These are phyloP conservation scores for Simplicillium sp. DNA, from an alignment of 2,329 filamentous ascomycete species.

Conservation along the genomic window DNA sequence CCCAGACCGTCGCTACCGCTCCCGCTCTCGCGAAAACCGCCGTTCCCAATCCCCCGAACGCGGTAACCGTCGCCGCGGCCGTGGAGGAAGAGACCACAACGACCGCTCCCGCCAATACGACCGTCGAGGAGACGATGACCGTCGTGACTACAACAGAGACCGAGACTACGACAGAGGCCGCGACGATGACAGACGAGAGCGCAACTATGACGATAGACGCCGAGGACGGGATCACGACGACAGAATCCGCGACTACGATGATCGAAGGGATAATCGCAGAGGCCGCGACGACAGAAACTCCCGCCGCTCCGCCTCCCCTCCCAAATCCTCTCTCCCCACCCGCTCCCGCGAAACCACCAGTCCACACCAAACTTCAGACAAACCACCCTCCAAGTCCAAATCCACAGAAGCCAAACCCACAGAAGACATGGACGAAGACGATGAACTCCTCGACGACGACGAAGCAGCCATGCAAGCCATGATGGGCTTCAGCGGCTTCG, in stretches of 20 bases:
- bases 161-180: constrained; percentile 13
- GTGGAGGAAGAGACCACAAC: constrained; percentile 12
- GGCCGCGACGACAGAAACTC: too few relatives aligned
- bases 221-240: constrained; percentile 20
- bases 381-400: too few relatives aligned
- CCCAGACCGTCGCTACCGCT: constrained; percentile 24
- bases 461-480: constrained; percentile 68
- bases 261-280: constrained; percentile 9
- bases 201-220: constrained; percentile 24
- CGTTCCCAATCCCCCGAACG: constrained; percentile 25
- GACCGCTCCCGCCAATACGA: constrained; percentile 30
- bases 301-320: constrained; percentile 2
- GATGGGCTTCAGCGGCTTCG: constrained; percentile 87
- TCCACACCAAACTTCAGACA: too few relatives aligned
- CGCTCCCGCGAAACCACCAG: constrained; percentile 10
- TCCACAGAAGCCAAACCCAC: too few relatives aligned
- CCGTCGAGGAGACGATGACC: constrained; percentile 21
- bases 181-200: constrained; percentile 1
- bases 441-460: constrained; percentile 50
- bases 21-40: constrained; percentile 20
- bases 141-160: constrained; percentile 16
- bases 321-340: constrained; percentile 8
- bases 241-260: constrained; percentile 8
- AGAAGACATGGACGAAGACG: constrained; percentile 21
- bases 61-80: constrained; percentile 13